These are phyloP conservation scores for Amylocarpus encephaloides DNA, from an alignment of 2,329 filamentous ascomycete species.

Conservation along the genomic window DNA sequence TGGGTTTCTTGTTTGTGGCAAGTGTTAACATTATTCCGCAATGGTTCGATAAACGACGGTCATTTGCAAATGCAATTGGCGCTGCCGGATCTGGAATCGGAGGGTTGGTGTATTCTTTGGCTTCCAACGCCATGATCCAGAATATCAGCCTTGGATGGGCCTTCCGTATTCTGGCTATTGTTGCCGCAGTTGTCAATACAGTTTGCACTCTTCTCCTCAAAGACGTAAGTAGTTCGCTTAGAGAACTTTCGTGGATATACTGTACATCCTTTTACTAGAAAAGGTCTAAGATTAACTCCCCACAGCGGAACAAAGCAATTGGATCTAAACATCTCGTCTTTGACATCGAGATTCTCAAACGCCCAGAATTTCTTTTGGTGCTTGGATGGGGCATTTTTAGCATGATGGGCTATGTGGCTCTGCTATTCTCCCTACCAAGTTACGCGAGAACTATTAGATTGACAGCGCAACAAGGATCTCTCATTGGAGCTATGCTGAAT, in stretches of 20 bases:
- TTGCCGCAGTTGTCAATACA: slow-evolving; percentile 58
- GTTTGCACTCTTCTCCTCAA: slow-evolving; percentile 56
- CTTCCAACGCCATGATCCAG: slow-evolving; percentile 48
- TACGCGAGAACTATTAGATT: slow-evolving; percentile 66
- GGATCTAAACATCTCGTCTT: slow-evolving; percentile 63
- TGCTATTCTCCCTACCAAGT: slow-evolving; percentile 71
- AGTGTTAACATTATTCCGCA: slow-evolving; percentile 54
- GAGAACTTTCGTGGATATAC: not conserved
- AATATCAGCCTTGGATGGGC: slow-evolving; percentile 48
- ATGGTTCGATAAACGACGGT: slow-evolving; percentile 52
- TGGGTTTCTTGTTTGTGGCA: slow-evolving; percentile 69
- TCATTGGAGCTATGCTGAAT: slow-evolving; percentile 70
- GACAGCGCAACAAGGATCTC: slow-evolving; percentile 57
- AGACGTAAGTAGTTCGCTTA: slow-evolving; percentile 37
- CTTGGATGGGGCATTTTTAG: slow-evolving; percentile 64
- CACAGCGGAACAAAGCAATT: slow-evolving; percentile 57
- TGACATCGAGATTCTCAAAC: slow-evolving; percentile 54
- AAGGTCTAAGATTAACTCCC: not conserved
- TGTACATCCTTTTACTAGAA: not conserved
- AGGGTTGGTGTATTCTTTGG: slow-evolving; percentile 52
- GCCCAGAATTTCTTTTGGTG: slow-evolving; percentile 57
- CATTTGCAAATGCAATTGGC: slow-evolving; percentile 56
- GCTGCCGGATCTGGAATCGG: slow-evolving; percentile 65
- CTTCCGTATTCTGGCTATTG: slow-evolving; percentile 47
- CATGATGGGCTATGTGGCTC: slow-evolving; percentile 67